phyloP scores from a whole-genome alignment of 805 yeast genomes.

The Myxozyma neotropica region DNA sequence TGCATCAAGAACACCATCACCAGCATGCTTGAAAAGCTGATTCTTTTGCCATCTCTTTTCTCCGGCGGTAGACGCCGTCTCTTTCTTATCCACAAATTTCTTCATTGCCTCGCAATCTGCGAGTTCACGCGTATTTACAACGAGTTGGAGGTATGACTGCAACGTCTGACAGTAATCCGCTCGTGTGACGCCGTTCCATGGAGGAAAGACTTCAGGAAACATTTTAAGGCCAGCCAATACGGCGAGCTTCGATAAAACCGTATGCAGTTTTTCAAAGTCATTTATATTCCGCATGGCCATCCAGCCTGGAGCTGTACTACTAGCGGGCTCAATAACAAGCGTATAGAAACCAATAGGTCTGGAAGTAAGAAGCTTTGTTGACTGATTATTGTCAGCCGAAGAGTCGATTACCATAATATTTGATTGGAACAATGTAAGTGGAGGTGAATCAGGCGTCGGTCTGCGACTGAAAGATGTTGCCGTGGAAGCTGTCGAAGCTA shows the following conservation, averaged over 20 bases:
- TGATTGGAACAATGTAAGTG: slow-evolving; percentile 20
- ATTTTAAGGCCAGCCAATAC: slow-evolving; percentile 32
- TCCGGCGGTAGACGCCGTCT: slow-evolving; percentile 20
- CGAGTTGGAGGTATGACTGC: slow-evolving; percentile 32
- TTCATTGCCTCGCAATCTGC: slow-evolving; percentile 36
- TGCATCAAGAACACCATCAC: slow-evolving; percentile 32
- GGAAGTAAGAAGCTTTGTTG: slow-evolving; percentile 14
- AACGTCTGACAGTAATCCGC: slow-evolving; percentile 29
- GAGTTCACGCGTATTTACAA: slow-evolving; percentile 34
- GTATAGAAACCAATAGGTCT: slow-evolving; percentile 31
- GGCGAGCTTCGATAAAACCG: slow-evolving; percentile 33
- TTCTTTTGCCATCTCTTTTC: slow-evolving; percentile 29
- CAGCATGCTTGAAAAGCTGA: slow-evolving; percentile 28
- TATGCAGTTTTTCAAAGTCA: slow-evolving; percentile 33
- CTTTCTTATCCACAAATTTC: slow-evolving; percentile 35
- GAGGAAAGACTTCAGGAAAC: slow-evolving; percentile 34
- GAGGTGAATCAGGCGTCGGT: slow-evolving; percentile 5
- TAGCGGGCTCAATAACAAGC: slow-evolving; percentile 34
- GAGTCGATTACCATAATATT: slow-evolving; percentile 30
- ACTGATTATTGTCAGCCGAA: slow-evolving; percentile 24
- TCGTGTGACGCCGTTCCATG: slow-evolving; percentile 28
- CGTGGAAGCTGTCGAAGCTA: not conserved
- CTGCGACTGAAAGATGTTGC: slow-evolving; percentile 14
- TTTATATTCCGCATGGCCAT: slow-evolving; percentile 34
- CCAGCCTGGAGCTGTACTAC: slow-evolving; percentile 33